A percentile compares a stretch with the other conserved stretches of the same genome.
These are phyloP conservation scores for Chrysanthemum makinoi DNA, from an alignment of 129 eudicot genomes.

Conservation along the genomic window DNA sequence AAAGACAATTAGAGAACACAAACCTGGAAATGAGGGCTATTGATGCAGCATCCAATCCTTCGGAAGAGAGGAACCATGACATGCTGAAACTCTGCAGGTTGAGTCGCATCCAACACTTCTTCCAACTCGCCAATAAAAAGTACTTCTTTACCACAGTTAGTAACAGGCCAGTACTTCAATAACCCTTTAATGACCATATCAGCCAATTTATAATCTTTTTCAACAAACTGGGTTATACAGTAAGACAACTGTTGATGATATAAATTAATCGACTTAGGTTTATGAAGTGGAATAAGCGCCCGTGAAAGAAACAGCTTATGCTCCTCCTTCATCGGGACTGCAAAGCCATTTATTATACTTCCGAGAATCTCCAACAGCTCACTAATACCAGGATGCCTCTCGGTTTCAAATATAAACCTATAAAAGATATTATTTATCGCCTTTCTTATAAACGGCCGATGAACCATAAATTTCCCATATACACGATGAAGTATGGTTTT, in stretches of 20 bases:
- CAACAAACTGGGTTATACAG: constrained; percentile 62
- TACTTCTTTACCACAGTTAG: constrained; percentile 63
- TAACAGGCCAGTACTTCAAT: constrained; percentile 68
- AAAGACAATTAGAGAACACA: constrained; percentile 5
- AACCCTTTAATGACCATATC: constrained; percentile 55
- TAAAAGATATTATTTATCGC: constrained; percentile 66
- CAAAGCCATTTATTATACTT: constrained; percentile 65
- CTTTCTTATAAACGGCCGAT: constrained; percentile 63
- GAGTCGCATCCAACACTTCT: constrained; percentile 66
- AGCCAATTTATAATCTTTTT: constrained; percentile 59
- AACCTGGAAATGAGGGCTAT: constrained; percentile 70
- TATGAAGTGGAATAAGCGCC: constrained; percentile 65
- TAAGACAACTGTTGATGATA: constrained; percentile 65
- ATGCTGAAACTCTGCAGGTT: constrained; percentile 49
- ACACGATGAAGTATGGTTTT: constrained; percentile 65
- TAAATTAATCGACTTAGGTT: constrained; percentile 48
- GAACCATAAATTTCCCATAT: constrained; percentile 68
- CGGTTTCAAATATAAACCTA: constrained; percentile 63
- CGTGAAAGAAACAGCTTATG: constrained; percentile 60
- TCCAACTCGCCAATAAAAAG: constrained; percentile 60
- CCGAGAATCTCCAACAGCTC: constrained; percentile 72
- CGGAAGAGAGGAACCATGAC: constrained; percentile 64
- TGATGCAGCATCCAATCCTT: constrained; percentile 58
- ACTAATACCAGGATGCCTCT: constrained; percentile 58
- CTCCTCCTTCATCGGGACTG: constrained; percentile 70